Evolutionary conservation across 2,329 filamentous ascomycete species (phyloP).

Genomic region (Claviceps spartinae): DNA sequence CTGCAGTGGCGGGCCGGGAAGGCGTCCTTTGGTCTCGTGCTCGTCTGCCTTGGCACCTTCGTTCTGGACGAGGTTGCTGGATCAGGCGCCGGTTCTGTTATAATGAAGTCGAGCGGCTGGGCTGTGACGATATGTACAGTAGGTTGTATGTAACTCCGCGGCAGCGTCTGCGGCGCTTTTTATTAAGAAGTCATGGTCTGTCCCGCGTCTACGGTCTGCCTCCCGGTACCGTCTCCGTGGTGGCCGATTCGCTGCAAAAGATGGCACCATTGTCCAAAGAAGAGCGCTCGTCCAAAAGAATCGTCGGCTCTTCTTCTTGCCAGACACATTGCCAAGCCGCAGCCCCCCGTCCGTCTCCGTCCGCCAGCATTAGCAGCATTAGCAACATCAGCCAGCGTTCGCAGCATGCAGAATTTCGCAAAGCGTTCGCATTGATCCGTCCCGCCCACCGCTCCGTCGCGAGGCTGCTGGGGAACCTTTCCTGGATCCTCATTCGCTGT

Average conservation of each 20-base stretch:
- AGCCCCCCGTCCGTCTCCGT: no score
- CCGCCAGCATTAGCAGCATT: no score
- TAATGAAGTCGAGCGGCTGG: slow-evolving; percentile 1
- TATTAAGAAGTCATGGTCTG: neutral
- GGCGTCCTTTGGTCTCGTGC: neutral
- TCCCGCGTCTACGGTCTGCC: neutral
- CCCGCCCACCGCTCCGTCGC: neutral
- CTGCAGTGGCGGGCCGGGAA: neutral
- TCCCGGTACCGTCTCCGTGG: slow-evolving; percentile 6
- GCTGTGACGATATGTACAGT: slow-evolving; percentile 6
- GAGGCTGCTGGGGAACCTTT: neutral
- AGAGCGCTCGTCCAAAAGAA: neutral
- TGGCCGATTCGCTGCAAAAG: slow-evolving; percentile 8
- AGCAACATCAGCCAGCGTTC: no score
- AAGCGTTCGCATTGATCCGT: no score
- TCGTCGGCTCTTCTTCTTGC: neutral
- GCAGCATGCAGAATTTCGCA: no score
- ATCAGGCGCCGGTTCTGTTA: neutral
- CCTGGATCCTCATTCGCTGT: neutral
- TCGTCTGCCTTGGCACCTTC: neutral
- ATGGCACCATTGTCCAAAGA: neutral
- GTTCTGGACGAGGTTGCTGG: neutral
- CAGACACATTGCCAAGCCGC: neutral
- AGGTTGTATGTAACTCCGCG: neutral
- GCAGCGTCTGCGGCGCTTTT: slow-evolving; percentile 22